These are phyloP conservation scores for Boletus smithii DNA, from an alignment of 1,284 basidiomycete species.

Conservation along the genomic window DNA sequence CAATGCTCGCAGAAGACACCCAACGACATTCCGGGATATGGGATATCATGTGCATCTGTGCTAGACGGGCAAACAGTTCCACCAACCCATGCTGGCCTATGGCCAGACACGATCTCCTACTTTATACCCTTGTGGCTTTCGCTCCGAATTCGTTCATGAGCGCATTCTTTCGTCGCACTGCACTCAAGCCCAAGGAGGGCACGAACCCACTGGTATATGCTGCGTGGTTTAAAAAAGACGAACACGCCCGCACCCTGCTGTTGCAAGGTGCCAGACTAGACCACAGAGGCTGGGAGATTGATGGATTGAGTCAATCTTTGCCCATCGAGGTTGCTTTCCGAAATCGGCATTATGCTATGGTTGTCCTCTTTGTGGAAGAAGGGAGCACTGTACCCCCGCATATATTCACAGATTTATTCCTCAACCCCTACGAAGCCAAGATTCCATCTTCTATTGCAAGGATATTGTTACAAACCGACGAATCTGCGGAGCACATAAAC, in stretches of 20 bases:
- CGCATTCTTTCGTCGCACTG: background rate
- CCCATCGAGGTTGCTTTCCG: no score
- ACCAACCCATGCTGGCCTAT: no score
- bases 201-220: slow-evolving; percentile 2
- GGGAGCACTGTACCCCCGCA: no score
- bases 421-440: background rate
- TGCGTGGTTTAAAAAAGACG: background rate
- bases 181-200: background rate
- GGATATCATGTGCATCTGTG: no score
- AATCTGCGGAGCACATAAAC: background rate
- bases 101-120: background rate
- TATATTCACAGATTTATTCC: background rate
- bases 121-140: background rate
- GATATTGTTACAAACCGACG: background rate
- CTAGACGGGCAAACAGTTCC: no score
- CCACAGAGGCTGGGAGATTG: no score
- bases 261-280: background rate
- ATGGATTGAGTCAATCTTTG: no score
- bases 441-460: background rate
- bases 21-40: no score
- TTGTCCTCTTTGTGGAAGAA: no score
- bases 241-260: background rate
- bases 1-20: no score
- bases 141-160: background rate
- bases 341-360: no score